phyloP scores from a whole-genome alignment of 2,329 filamentous ascomycete genomes.

The Cercospora sp. region DNA sequence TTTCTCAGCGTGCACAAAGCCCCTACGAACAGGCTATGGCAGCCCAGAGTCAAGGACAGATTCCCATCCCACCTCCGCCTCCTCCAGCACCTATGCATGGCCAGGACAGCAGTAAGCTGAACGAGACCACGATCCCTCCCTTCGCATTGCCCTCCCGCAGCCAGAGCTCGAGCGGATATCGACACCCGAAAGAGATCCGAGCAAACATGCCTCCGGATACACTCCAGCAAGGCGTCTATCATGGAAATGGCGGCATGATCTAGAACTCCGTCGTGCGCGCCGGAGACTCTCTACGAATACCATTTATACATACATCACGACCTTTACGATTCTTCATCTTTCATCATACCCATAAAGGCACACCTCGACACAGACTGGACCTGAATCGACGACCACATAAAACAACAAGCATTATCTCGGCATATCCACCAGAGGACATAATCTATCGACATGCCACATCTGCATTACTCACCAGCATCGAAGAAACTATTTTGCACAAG shows the following conservation, averaged over 20 bases:
- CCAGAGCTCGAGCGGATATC: slow-evolving; percentile 34
- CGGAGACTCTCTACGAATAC: neutral
- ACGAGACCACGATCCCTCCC: slow-evolving; percentile 47
- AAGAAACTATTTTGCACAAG: slow-evolving; percentile 20
- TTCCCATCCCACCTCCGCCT: slow-evolving; percentile 39
- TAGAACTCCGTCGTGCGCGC: slow-evolving; percentile 12
- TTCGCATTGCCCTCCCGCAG: slow-evolving; percentile 30
- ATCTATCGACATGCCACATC: neutral
- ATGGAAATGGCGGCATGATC: slow-evolving; percentile 34
- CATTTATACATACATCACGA: slow-evolving; percentile 6
- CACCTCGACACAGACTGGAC: neutral
- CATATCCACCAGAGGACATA: slow-evolving; percentile 2
- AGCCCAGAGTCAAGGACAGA: slow-evolving; percentile 23
- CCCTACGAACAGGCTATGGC: slow-evolving; percentile 40
- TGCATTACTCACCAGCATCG: neutral
- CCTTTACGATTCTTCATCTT: neutral
- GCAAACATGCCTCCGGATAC: slow-evolving; percentile 54
- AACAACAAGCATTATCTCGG: neutral
- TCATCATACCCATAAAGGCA: slow-evolving; percentile 4
- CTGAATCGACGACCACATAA: neutral
- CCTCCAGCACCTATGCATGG: slow-evolving; percentile 38
- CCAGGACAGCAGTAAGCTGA: slow-evolving; percentile 29
- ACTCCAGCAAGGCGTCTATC: slow-evolving; percentile 47
- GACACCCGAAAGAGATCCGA: slow-evolving; percentile 50
- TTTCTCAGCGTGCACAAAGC: slow-evolving; percentile 30